phyloP scores from a whole-genome alignment of 2,329 filamentous ascomycete species.

The Cladosporium sp. region DNA sequence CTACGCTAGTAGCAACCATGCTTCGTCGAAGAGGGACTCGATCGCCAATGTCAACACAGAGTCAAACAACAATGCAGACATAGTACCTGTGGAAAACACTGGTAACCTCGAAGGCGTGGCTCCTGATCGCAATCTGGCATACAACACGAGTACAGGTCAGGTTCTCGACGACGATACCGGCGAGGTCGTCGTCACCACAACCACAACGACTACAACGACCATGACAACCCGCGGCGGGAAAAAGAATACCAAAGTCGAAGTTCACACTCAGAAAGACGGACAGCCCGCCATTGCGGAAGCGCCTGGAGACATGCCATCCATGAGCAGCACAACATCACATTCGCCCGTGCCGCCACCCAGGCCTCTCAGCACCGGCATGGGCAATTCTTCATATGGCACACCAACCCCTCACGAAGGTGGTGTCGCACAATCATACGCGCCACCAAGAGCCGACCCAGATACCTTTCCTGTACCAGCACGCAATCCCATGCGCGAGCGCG shows the following conservation, averaged over 20 bases:
- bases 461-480: constrained; percentile 6
- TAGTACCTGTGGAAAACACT: constrained; percentile 31
- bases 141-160: constrained; percentile 32
- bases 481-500: constrained; percentile 15
- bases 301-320: constrained; percentile 20
- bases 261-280: constrained; percentile 18
- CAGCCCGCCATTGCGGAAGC: constrained; percentile 20
- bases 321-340: constrained; percentile 4
- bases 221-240: constrained; percentile 29
- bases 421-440: not conserved
- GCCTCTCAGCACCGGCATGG: not conserved
- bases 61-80: constrained; percentile 19
- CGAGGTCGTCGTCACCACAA: constrained; percentile 32
- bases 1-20: constrained; percentile 28
- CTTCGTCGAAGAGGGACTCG: constrained; percentile 18
- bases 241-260: constrained; percentile 25
- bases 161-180: constrained; percentile 35
- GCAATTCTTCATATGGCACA: not conserved
- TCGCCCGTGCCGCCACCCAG: constrained; percentile 2
- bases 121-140: constrained; percentile 28
- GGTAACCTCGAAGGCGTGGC: constrained; percentile 31
- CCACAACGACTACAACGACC: constrained; percentile 36
- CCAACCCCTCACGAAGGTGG: not conserved
- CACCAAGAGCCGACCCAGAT: not conserved
- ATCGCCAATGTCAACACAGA: constrained; percentile 1